Evolutionary conservation across 108 stramenopile species (phyloP), one percentile per base, ranked within the genome.

Genomic region (Chaetoceros tenuissimus): DNA sequence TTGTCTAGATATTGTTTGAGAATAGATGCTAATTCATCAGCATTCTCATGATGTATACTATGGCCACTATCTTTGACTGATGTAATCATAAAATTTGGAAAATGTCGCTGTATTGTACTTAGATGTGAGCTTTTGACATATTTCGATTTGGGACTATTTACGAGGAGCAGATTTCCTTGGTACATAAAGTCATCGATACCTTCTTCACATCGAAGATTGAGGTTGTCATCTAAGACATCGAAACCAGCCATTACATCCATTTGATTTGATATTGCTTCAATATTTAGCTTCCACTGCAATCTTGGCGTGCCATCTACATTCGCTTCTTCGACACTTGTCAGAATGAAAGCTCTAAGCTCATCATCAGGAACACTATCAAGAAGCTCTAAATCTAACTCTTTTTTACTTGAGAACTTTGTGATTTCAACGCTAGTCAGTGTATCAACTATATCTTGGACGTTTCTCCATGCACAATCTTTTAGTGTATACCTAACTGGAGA

Each of bases 11-110:
- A 92, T 65, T 74, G 67, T 53, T 86, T 84, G 34, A 92, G 48
- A 25, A 92, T 63, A 8, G 86, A 80, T 31, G 78, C 67, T 24
- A 78, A 76, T 64, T 84, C 84, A 59, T 92, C 84, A 1, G 90
- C 86, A 31, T 84, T 82, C 64, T 97, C 97, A 3, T 94, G 92
- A 68, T 97, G 97, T 10, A 96, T 77, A 94, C 95, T 95, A 69
- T 97, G 97, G 31, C 94, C 97, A 5, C 84, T 89, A 25, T 88
- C 87, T 31, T 82, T 71, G 46, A 97, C 78, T 1, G 94, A 93
- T 40, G 83, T 91, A 21, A 96, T 56, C 82, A 89, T 83, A 52
- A 92, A 89, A 60, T 85, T 80, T 18, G 97, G 97, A 75, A 97
- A 97, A 44, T 73, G 82, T 22, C 60, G 57, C 5, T 77, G 70